Conservation (phyloP, 2,329 filamentous ascomycete species). For the Sordariomycetes sp. region DNA sequence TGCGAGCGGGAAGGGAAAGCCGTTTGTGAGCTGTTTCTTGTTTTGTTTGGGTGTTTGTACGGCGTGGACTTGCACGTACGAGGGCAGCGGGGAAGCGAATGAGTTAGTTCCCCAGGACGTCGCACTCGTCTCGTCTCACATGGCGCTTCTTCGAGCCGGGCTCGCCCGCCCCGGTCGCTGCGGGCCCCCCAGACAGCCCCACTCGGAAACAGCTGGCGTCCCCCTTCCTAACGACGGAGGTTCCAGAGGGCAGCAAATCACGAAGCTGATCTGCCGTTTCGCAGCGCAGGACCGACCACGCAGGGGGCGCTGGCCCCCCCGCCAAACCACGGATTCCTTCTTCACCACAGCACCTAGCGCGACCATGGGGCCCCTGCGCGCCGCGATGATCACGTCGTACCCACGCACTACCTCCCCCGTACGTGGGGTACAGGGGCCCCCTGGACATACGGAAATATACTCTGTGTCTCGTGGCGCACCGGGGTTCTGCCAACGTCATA, state of each 20-base stretch:
- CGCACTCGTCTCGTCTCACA: background rate
- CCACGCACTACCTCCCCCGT: background rate
- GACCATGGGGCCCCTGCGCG: background rate
- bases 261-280: background rate
- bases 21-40: background rate
- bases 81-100: background rate
- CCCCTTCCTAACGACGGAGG: background rate
- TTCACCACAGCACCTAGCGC: background rate
- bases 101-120: background rate
- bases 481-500: background rate
- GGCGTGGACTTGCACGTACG: background rate
- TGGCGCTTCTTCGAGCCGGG: too few relatives aligned
- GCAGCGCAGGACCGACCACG: background rate
- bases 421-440: background rate
- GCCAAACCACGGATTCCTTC: background rate
- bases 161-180: too few relatives aligned
- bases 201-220: background rate
- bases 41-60: background rate
- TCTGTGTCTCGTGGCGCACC: background rate
- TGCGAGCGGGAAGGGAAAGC: background rate
- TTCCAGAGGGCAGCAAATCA: background rate
- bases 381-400: background rate
- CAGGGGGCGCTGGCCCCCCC: background rate
- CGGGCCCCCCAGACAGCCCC: background rate
- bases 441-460: background rate